Conservation (phyloP, 805 yeast species). For the Candida ipomoeae region DNA sequence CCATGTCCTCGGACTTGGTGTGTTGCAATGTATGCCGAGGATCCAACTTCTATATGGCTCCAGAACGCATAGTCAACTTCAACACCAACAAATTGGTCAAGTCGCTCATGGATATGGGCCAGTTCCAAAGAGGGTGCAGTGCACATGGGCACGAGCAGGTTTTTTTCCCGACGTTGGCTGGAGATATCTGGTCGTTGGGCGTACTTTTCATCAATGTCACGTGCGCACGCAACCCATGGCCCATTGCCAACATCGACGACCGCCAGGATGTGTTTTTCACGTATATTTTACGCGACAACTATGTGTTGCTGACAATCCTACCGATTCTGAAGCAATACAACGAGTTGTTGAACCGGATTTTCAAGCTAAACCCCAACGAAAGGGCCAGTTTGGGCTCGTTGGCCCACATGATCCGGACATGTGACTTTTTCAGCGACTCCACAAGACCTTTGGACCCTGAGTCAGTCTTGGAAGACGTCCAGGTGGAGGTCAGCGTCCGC, state of each 20-base stretch:
- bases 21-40: constrained; percentile 79
- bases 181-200: constrained; percentile 87
- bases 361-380: constrained; percentile 46
- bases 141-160: constrained; percentile 20
- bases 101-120: constrained; percentile 29
- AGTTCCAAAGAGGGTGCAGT: constrained; percentile 10
- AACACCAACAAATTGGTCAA: constrained; percentile 27
- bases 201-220: constrained; percentile 75
- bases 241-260: constrained; percentile 59
- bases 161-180: constrained; percentile 63
- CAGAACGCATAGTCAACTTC: constrained; percentile 63
- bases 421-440: constrained; percentile 30
- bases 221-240: constrained; percentile 89
- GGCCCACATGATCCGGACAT: constrained; percentile 32
- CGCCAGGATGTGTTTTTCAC: constrained; percentile 59
- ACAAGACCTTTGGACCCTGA: background rate
- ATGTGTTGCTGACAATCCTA: constrained; percentile 58
- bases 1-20: constrained; percentile 55
- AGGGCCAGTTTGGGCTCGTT: constrained; percentile 41
- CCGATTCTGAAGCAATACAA: constrained; percentile 68
- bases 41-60: constrained; percentile 88
- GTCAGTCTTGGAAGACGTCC: background rate
- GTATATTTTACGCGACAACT: constrained; percentile 48
- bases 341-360: constrained; percentile 43
- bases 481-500: background rate